Conservation (phyloP, 2,329 filamentous ascomycete species). For the Hypoxylon sp. region DNA sequence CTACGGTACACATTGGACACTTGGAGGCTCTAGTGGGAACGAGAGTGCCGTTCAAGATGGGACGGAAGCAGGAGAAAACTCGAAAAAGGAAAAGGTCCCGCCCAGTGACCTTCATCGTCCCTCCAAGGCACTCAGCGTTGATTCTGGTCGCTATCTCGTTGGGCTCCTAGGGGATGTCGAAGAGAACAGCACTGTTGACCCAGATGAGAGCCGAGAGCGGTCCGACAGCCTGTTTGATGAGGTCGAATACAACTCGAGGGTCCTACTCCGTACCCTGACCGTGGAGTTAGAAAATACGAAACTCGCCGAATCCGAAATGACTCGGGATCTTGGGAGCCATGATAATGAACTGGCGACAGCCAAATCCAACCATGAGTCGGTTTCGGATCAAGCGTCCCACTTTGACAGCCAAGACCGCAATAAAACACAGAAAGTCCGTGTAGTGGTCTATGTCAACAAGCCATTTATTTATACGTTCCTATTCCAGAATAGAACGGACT, state of each 20-base stretch:
- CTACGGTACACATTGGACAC: slow-evolving; percentile 72
- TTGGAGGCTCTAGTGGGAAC: slow-evolving; percentile 47
- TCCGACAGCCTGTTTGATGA: slow-evolving; percentile 45
- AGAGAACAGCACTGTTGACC: slow-evolving; percentile 49
- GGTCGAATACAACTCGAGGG: slow-evolving; percentile 60
- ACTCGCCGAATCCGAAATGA: slow-evolving; percentile 55
- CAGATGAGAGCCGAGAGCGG: slow-evolving; percentile 43
- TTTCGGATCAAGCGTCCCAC: slow-evolving; percentile 33
- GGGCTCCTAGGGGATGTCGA: slow-evolving; percentile 73
- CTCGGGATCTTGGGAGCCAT: slow-evolving; percentile 56
- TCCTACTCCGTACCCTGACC: slow-evolving; percentile 70
- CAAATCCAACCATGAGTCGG: slow-evolving; percentile 30
- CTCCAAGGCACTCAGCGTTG: slow-evolving; percentile 25
- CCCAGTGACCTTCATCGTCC: slow-evolving; percentile 7
- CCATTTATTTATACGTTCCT: slow-evolving; percentile 83
- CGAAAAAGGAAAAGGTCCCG: slow-evolving; percentile 11
- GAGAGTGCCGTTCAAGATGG: slow-evolving; percentile 27
- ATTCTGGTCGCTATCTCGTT: slow-evolving; percentile 66
- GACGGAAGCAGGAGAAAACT: slow-evolving; percentile 14
- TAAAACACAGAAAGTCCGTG: slow-evolving; percentile 66
- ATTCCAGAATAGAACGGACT: slow-evolving; percentile 69
- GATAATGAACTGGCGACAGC: slow-evolving; percentile 42
- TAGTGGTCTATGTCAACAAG: slow-evolving; percentile 75
- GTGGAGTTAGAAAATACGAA: slow-evolving; percentile 65
- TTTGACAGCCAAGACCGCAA: slow-evolving; percentile 61